Conservation (phyloP, 306 rosid genomes). For the Cucumis hystrix region DNA sequence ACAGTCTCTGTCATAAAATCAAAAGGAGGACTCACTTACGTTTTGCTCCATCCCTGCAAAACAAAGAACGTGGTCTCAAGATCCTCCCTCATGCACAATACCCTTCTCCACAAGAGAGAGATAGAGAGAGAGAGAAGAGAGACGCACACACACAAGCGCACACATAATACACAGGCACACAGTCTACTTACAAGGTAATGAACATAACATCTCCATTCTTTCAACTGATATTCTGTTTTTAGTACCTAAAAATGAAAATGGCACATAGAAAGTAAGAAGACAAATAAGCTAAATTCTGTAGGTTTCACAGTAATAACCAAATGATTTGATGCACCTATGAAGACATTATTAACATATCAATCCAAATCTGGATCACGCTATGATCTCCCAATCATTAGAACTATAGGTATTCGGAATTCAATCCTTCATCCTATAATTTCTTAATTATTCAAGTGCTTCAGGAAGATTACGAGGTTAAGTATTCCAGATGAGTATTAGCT, state of each 20-base stretch:
- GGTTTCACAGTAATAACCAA: background rate
- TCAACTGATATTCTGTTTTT: slow-evolving; percentile 15
- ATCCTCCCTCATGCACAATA: background rate
- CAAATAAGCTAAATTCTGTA: background rate
- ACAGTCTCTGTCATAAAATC: background rate
- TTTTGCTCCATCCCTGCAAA: slow-evolving; percentile 87
- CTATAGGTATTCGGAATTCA: background rate
- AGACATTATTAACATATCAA: background rate
- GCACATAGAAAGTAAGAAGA: background rate
- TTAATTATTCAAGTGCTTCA: background rate
- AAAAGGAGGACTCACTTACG: slow-evolving; percentile 24
- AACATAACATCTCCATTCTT: slow-evolving; percentile 37
- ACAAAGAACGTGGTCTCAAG: background rate
- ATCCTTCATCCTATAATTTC: background rate
- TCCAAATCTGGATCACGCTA: background rate
- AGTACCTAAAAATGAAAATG: slow-evolving; percentile 31
- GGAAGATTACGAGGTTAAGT: background rate
- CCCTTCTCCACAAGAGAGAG: background rate
- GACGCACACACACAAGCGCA: background rate
- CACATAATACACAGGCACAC: background rate
- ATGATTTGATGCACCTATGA: background rate
- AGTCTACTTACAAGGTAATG: slow-evolving; percentile 54
- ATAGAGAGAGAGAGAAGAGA: background rate
- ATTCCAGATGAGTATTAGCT: background rate
- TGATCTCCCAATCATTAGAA: background rate